Evolutionary conservation across 2,329 filamentous ascomycete species (phyloP), one percentile per base, ranked within the genome.

Genomic region (Huntiella savannae): DNA sequence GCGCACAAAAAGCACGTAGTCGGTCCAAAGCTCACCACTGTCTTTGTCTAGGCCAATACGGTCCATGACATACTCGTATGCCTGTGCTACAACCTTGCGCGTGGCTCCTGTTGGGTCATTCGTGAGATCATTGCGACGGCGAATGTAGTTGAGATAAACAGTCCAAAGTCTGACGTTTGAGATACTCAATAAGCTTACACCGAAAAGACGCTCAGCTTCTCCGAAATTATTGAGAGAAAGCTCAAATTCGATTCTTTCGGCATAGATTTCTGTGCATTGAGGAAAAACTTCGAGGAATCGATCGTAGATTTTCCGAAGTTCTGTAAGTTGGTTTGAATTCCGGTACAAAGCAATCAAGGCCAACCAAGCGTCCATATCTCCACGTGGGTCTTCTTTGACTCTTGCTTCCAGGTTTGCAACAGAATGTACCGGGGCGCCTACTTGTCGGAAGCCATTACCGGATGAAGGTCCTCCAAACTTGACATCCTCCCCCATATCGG

Each of bases 1-100:
- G 58, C 86, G 87, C 60, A 96, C 75, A 58, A 98, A 95, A 53
- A 91, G 78, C 51, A 98, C 79, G 56, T 96, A 96, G 53, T 98
- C 91, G 50, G 81, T 75, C 91, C 91, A 98, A 48, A 98, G 79
- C 52, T 72, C 75, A 33, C 86, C 88, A 8, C 87, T 80, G 56
- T 94, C 85, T 56, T 86, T 82, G 62, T 98, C 91, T 54, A 91
- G 76, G 22, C 92, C 92, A 51, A 98, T 79, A 53, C 83, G 82
- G 54, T 84, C 75, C 40, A 98, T 75, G 5, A 93, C 87, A 57
- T 94, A 86, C 52, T 96, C 86, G 61, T 95, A 98, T 2, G 86
- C 83, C 52, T 85, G 79, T 15, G 77, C 79, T 47, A 98, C 79
- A 5, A 80, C 82, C 52, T 76, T 73, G 50, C 91, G 82, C 41